Conservation (phyloP, 805 yeast species). For the Henningerozyma blattae region DNA sequence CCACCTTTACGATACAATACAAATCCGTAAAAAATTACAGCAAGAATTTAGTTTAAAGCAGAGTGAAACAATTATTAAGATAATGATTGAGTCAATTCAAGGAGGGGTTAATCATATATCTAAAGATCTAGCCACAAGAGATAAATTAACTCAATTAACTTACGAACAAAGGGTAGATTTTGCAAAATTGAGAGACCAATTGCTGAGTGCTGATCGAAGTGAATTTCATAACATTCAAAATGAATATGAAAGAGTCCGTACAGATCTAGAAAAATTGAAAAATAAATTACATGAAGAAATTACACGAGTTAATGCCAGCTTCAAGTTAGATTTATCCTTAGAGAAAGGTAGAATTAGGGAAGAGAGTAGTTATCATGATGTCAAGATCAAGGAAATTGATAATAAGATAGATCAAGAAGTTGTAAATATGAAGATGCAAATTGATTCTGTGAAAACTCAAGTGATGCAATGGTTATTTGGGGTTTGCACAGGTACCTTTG, state of each 20-base stretch:
- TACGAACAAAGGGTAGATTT: constrained; percentile 96
- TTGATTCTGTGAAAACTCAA: constrained; percentile 89
- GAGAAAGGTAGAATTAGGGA: constrained; percentile 95
- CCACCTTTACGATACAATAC: no score
- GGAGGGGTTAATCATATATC: constrained; percentile 72
- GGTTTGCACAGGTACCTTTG: constrained; percentile 96
- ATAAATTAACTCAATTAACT: constrained; percentile 68
- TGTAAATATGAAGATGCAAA: constrained; percentile 88
- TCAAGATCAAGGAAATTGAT: constrained; percentile 88
- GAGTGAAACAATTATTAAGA: constrained; percentile 64
- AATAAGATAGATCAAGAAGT: constrained; percentile 93
- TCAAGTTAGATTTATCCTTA: constrained; percentile 76
- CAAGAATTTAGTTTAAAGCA: constrained; percentile 67
- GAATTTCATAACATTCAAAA: constrained; percentile 73
- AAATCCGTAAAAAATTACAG: no score
- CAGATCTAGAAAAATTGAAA: constrained; percentile 77
- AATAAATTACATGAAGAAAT: constrained; percentile 84
- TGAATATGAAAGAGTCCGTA: constrained; percentile 75
- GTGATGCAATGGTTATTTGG: constrained; percentile 98
- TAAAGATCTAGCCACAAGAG: constrained; percentile 72
- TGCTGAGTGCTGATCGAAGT: constrained; percentile 75
- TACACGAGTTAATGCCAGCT: constrained; percentile 80
- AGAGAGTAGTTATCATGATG: constrained; percentile 84
- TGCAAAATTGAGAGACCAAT: constrained; percentile 85
- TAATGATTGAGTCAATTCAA: constrained; percentile 62